A percentile compares a stretch with the other conserved stretches of the same genome.
phyloP scores from a whole-genome alignment of 1,284 basidiomycete genomes.

The Flammula alnicola region DNA sequence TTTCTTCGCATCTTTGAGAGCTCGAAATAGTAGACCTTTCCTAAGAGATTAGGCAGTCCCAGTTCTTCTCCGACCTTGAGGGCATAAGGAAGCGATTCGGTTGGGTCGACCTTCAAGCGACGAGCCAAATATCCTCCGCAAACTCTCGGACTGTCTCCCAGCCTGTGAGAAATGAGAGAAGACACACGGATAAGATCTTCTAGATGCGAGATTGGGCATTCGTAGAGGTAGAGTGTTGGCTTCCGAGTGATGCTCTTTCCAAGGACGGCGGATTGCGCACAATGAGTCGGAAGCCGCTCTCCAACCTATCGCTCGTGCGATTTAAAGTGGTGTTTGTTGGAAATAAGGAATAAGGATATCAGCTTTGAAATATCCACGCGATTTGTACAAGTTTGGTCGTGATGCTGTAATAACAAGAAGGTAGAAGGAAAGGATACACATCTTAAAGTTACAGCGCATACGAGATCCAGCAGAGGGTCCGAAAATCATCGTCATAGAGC shows the following conservation, averaged over 20 bases:
- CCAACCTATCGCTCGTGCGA: conserved; percentile 8
- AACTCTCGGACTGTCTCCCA: too few relatives aligned
- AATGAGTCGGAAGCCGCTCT: background rate
- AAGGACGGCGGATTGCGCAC: too few relatives aligned
- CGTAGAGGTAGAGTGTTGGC: background rate
- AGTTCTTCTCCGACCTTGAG: background rate
- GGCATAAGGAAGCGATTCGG: background rate
- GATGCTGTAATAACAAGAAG: background rate
- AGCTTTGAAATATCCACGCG: conserved; percentile 2
- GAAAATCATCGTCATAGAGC: conserved; percentile 8
- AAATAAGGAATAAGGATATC: conserved; percentile 3
- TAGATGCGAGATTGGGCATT: background rate
- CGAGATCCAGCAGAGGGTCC: conserved; percentile 8
- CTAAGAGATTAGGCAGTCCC: background rate
- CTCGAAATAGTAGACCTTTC: background rate
- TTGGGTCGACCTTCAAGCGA: background rate
- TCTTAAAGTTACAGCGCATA: conserved; percentile 11
- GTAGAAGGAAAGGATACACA: background rate
- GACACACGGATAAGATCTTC: background rate
- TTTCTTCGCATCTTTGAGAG: background rate
- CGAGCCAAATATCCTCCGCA: too few relatives aligned
- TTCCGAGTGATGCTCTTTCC: background rate
- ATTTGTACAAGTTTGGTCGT: background rate
- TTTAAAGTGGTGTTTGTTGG: conserved; percentile 10
- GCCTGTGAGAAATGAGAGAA: too few relatives aligned